phyloP scores from a whole-genome alignment of 495 filamentous ascomycete species.

The Aspergillus steynii region DNA sequence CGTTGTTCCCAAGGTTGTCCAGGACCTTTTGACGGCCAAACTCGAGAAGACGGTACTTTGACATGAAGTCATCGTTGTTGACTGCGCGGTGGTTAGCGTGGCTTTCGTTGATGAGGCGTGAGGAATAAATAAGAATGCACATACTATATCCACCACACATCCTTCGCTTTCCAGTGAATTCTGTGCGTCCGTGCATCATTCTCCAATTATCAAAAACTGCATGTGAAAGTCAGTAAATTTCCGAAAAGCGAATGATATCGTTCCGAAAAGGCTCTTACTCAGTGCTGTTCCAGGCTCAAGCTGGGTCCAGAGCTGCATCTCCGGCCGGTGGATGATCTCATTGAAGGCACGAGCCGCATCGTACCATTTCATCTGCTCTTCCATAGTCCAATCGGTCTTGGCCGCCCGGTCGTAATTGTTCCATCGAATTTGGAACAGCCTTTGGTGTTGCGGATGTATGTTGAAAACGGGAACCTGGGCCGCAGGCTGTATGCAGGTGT shows the following conservation, averaged over 20 bases:
- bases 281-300: constrained; percentile 75
- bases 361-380: constrained; percentile 65
- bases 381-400: constrained; percentile 38
- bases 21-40: constrained; percentile 56
- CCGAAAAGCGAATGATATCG: not conserved
- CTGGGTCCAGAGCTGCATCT: constrained; percentile 70
- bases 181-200: constrained; percentile 79
- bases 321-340: constrained; percentile 52
- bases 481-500: constrained; percentile 72
- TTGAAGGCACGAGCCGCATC: constrained; percentile 67
- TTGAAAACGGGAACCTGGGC: constrained; percentile 64
- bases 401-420: constrained; percentile 84
- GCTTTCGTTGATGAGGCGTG: constrained; percentile 12
- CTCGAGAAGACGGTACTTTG: constrained; percentile 71
- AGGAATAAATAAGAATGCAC: constrained; percentile 27
- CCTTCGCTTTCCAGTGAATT: constrained; percentile 79
- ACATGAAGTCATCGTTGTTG: constrained; percentile 84
- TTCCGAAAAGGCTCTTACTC: constrained; percentile 49
- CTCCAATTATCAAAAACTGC: constrained; percentile 95
- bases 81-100: constrained; percentile 49
- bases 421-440: constrained; percentile 75
- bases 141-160: constrained; percentile 88
- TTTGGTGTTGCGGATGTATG: constrained; percentile 31
- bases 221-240: constrained; percentile 8
- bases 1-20: constrained; percentile 34